Percentiles rank a stretch among this genome's conserved stretches.
Conservation (phyloP, 2,329 filamentous ascomycete species). For the Cytospora paraplurivora region DNA sequence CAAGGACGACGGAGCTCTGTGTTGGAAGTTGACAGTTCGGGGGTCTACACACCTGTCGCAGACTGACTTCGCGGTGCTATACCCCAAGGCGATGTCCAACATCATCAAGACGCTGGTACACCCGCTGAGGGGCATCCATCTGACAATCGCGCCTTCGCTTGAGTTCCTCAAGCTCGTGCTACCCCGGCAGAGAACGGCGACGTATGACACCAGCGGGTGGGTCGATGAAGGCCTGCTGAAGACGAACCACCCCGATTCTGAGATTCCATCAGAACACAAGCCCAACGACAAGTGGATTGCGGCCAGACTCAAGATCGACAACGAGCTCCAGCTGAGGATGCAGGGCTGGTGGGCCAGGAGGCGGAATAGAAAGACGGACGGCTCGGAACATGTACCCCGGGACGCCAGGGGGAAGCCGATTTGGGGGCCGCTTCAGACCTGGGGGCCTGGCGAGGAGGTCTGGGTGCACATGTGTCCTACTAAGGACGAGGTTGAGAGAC, state of each 20-base stretch:
- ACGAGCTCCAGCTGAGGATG: conserved; percentile 57
- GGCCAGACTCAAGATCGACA: conserved; percentile 56
- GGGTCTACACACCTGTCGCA: conserved; percentile 68
- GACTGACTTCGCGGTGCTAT: conserved; percentile 67
- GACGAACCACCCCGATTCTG: conserved; percentile 43
- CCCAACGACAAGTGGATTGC: conserved; percentile 63
- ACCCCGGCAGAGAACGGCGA: conserved; percentile 48
- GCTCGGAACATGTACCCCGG: conserved; percentile 37
- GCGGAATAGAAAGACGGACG: conserved; percentile 39
- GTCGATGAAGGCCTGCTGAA: conserved; percentile 55
- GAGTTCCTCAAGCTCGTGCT: conserved; percentile 62
- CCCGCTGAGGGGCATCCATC: conserved; percentile 61
- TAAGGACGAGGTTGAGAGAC: conserved; percentile 32
- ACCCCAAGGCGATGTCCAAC: conserved; percentile 58
- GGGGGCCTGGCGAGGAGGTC: conserved; percentile 37
- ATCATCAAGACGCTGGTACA: conserved; percentile 66
- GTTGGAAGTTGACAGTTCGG: conserved; percentile 55
- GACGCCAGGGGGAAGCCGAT: conserved; percentile 43
- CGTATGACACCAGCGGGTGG: conserved; percentile 48
- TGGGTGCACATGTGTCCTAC: conserved; percentile 39
- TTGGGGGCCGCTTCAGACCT: conserved; percentile 37
- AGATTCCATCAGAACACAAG: conserved; percentile 53
- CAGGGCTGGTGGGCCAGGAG: conserved; percentile 41
- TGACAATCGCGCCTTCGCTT: conserved; percentile 64
- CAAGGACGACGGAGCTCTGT: conserved; percentile 46